These are phyloP conservation scores for Clitoria ternatea DNA, from an alignment of 306 rosid genomes.

Conservation along the genomic window DNA sequence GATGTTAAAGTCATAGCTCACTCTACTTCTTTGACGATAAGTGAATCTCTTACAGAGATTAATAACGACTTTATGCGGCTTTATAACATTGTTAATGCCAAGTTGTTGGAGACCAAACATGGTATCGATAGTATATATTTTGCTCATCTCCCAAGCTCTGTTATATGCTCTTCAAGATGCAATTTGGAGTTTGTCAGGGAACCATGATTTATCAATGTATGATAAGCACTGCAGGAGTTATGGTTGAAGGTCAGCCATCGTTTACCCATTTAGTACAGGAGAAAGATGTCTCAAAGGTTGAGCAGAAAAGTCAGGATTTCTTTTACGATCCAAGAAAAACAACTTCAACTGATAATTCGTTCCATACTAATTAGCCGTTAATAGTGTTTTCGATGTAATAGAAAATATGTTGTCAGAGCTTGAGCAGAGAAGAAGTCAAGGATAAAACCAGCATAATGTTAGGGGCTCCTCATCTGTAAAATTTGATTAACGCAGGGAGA, in stretches of 20 bases:
- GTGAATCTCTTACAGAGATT: too few species aligned
- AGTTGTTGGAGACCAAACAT: too few species aligned
- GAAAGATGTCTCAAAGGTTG: conserved; percentile 40
- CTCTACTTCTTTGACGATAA: too few species aligned
- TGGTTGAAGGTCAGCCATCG: conserved; percentile 37
- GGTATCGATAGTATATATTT: too few species aligned
- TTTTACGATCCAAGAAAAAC: conserved; percentile 38
- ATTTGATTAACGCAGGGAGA: conserved; percentile 34
- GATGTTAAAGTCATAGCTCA: too few species aligned
- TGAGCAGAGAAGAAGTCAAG: conserved; percentile 50
- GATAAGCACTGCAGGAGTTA: conserved; percentile 48
- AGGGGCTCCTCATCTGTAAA: conserved; percentile 33
- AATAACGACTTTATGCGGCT: too few species aligned
- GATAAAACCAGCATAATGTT: conserved; percentile 33
- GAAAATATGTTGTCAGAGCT: conserved; percentile 72
- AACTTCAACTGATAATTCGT: conserved; percentile 34
- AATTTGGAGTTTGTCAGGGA: too few species aligned
- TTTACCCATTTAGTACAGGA: conserved; percentile 33
- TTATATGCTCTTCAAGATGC: too few species aligned
- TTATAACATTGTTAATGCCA: too few species aligned
- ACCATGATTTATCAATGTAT: too few species aligned
- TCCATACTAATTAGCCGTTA: conserved; percentile 72
- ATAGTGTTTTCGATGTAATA: conserved; percentile 82
- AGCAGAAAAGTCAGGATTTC: conserved; percentile 41
- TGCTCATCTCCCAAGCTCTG: too few species aligned